Conservation (phyloP, 225 moss, liverwort and hornwort species). For the Rhytidiadelphus loreus region DNA sequence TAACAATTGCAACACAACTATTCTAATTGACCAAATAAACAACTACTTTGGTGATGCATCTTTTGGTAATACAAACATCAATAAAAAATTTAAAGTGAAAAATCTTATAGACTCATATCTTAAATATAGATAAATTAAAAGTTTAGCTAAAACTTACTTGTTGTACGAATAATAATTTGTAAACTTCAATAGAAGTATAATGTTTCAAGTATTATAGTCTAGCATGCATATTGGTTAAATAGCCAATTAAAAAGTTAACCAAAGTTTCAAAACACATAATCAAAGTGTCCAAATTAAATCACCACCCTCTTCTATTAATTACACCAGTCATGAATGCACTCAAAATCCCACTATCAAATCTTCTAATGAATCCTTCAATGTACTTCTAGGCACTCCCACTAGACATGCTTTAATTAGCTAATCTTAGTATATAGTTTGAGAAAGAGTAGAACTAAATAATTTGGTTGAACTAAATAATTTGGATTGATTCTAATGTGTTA, state of each 20-base stretch:
- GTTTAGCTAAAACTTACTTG: not conserved
- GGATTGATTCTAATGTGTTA: not conserved
- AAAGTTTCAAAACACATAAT: not conserved
- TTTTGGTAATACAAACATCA: not conserved
- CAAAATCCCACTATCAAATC: not conserved
- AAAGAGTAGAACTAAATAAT: not conserved
- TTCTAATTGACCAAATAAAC: not conserved
- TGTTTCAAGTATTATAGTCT: not conserved
- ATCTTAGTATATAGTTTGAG: not conserved
- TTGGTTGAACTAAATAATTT: not conserved
- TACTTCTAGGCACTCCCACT: not conserved
- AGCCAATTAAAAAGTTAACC: not conserved
- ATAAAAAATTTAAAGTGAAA: not conserved
- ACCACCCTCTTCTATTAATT: not conserved
- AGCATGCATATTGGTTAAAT: not conserved
- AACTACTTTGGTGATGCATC: not conserved
- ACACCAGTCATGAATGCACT: not conserved
- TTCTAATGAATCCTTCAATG: not conserved
- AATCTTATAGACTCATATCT: not conserved
- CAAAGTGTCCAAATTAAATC: not conserved
- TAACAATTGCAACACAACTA: rapidly evolving
- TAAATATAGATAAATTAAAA: not conserved
- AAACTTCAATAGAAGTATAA: no score
- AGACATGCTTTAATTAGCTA: not conserved
- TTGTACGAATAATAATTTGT: not conserved